These are phyloP conservation scores for Rutstroemia sp. DNA, from an alignment of 2,329 filamentous ascomycete genomes.

Conservation along the genomic window DNA sequence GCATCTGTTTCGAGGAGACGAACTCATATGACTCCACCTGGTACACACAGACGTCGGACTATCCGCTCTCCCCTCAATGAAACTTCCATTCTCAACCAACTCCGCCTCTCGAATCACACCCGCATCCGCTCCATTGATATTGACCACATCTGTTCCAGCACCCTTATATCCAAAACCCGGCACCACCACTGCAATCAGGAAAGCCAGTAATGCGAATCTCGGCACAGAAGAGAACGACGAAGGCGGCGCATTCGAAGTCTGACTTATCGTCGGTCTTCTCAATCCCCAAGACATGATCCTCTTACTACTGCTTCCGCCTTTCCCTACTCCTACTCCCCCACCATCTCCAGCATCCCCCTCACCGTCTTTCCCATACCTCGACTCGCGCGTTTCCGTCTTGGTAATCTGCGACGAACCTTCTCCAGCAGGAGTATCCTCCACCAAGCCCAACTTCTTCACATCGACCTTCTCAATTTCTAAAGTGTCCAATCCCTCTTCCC, in stretches of 20 bases:
- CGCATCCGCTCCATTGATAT: constrained; percentile 39
- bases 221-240: constrained; percentile 35
- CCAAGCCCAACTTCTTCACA: not conserved
- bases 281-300: not conserved
- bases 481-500: constrained; percentile 26
- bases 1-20: not conserved
- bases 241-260: constrained; percentile 37
- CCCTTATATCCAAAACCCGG: constrained; percentile 35
- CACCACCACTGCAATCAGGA: constrained; percentile 44
- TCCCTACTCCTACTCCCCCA: constrained; percentile 3
- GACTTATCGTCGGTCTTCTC: constrained; percentile 35
- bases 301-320: not conserved
- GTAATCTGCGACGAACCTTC: not conserved
- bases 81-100: constrained; percentile 25
- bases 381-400: not conserved
- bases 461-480: constrained; percentile 9
- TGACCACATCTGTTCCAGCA: constrained; percentile 35
- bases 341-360: not conserved
- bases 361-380: not conserved
- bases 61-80: constrained; percentile 34
- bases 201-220: constrained; percentile 39
- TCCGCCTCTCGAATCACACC: constrained; percentile 34
- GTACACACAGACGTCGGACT: constrained; percentile 52
- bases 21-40: constrained; percentile 59
- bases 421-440: not conserved